phyloP scores from a whole-genome alignment of 176 grass and related monocot species.

The Hsuehochloa calcarea region DNA sequence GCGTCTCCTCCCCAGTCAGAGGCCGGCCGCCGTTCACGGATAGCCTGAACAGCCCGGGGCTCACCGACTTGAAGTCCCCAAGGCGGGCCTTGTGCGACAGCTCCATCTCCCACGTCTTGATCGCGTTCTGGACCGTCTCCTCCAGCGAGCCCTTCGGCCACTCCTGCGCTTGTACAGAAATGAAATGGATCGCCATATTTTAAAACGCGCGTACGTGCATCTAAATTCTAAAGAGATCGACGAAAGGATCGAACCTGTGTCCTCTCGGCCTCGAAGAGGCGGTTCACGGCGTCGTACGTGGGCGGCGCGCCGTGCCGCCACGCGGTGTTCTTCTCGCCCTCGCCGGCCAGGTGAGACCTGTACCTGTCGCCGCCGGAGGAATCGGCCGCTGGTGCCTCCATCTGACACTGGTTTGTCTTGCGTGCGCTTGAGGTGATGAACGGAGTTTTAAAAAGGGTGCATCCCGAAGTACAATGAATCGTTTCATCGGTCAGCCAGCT shows the following conservation, averaged over 20 bases:
- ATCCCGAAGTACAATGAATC: no score
- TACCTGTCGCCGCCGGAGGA: constrained; percentile 62
- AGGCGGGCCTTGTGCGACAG: constrained; percentile 77
- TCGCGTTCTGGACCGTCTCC: constrained; percentile 84
- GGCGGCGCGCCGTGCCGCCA: constrained; percentile 84
- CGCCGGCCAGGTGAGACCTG: constrained; percentile 61
- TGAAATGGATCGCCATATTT: background rate
- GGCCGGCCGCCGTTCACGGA: constrained; percentile 58
- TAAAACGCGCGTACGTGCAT: background rate
- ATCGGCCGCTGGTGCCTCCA: constrained; percentile 25
- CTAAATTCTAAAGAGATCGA: background rate
- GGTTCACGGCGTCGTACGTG: constrained; percentile 72
- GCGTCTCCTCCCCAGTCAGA: constrained; percentile 52
- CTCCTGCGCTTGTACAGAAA: constrained; percentile 35
- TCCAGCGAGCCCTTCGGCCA: constrained; percentile 83
- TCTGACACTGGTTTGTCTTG: background rate
- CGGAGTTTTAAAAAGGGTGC: no score
- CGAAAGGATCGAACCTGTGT: constrained; percentile 12
- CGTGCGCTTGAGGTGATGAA: no score
- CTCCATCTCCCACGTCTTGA: constrained; percentile 99
- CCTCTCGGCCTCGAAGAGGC: constrained; percentile 82
- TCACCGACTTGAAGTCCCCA: constrained; percentile 85
- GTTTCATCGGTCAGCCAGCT: no score
- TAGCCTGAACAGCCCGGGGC: constrained; percentile 45
- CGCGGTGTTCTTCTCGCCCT: constrained; percentile 65